Conservation (phyloP, 1,284 basidiomycete genomes). For the Ceratobasidium sp. region DNA sequence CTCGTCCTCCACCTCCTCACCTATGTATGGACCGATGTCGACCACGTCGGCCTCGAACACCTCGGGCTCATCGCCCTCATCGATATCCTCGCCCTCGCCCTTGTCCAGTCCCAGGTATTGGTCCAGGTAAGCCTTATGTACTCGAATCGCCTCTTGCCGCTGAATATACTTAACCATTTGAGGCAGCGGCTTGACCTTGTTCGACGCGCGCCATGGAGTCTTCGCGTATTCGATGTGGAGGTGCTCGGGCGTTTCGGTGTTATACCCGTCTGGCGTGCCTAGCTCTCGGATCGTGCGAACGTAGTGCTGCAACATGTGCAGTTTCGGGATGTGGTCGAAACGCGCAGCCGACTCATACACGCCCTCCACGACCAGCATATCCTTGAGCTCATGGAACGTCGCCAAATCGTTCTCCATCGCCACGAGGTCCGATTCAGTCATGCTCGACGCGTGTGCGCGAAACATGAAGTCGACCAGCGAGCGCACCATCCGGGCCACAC, state of each 20-base stretch:
- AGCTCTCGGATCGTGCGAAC: constrained; percentile 19
- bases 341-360: neutral
- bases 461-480: constrained; percentile 22
- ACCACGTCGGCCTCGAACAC: too few species aligned
- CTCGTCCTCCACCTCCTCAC: too few species aligned
- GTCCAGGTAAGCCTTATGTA: constrained; percentile 8
- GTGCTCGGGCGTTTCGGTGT: constrained; percentile 44
- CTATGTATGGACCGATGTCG: too few species aligned
- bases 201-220: constrained; percentile 43
- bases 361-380: neutral
- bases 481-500: neutral
- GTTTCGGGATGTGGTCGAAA: constrained; percentile 21
- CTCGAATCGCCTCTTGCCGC: constrained; percentile 16
- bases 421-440: constrained; percentile 7
- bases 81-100: neutral
- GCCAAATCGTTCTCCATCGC: neutral
- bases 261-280: constrained; percentile 43
- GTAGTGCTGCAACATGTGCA: constrained; percentile 44
- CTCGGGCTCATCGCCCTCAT: too few species aligned
- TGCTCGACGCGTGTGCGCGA: neutral
- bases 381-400: constrained; percentile 10
- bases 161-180: constrained; percentile 45
- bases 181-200: constrained; percentile 15
- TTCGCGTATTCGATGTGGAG: constrained; percentile 46
- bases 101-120: neutral